Evolutionary conservation across 1,284 basidiomycete genomes (phyloP), one percentile per base, ranked within the genome.

Genomic region (Fomitopsis pinicola): DNA sequence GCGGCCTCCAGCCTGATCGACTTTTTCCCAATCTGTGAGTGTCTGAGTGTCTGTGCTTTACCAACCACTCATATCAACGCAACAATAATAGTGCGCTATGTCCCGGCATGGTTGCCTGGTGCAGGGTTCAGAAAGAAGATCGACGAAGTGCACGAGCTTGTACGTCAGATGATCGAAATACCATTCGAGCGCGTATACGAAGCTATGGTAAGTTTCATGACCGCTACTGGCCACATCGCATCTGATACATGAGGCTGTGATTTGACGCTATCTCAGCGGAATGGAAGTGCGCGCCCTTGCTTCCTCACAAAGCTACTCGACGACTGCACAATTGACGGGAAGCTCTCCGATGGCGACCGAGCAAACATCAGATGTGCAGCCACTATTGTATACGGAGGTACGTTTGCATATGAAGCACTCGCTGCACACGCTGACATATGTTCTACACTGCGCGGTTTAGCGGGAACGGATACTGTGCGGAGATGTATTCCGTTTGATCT

Each of bases 1-100:
- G 58, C 59, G 1, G 64, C 42, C 17, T 36, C 61, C 3, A 59
- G 63, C 48, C 62, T 71, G 14, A 66, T 71, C 10, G 69, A 71
- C 57, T 69, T 67, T 60, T 63, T 71, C 56, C 69, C 69, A 1
- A 42, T 65, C n/a, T 38, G 69, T 69, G 55, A 52, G 69, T 59
- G 19, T 15, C 45, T 45, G 22, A 15, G 3, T 36, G 8, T 22
- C 52, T 9, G 26, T 35, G 10, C 35, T 12, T 36, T 36, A 55
- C 38, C 33, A 19, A n/a, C 30, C 57, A 36, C 35, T 1, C 35
- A 36, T 36, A 22, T 22, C 22, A 22, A 22, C 22, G 22, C 22
- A 22, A 22, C 22, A 22, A 22, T 22, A 1, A 12, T 36, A 66
- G 66, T 68, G 40, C 64, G 64, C 55, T 40, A 60, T 26, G 12